Percentiles rank a stretch among this genome's conserved stretches.
These are phyloP conservation scores for Selenicereus undatus DNA, from an alignment of 148 eudicot genomes.

Conservation along the genomic window DNA sequence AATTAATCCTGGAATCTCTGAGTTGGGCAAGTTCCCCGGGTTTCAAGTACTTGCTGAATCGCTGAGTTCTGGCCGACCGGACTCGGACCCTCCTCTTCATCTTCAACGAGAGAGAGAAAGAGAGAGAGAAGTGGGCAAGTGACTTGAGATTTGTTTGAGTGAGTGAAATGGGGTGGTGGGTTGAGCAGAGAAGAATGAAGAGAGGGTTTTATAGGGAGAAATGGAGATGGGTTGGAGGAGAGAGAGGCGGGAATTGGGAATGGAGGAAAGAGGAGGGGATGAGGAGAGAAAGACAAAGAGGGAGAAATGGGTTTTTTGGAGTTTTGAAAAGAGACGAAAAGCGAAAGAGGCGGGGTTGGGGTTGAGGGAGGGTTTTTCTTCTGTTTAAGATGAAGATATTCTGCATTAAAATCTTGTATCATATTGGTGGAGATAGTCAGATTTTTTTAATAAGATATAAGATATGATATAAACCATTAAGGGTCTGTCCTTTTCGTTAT, in stretches of 20 bases:
- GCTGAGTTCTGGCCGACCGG: background rate
- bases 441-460: too few relatives aligned
- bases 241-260: slow-evolving; percentile 1
- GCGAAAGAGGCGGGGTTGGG: background rate
- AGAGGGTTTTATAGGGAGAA: background rate
- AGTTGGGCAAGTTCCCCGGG: slow-evolving; percentile 36
- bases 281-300: background rate
- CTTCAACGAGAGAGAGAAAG: background rate
- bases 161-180: background rate
- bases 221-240: background rate
- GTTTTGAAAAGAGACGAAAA: background rate
- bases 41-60: slow-evolving; percentile 32
- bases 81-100: slow-evolving; percentile 24
- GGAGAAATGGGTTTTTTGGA: background rate
- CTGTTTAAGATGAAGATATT: background rate
- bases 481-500: too few relatives aligned
- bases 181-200: too few relatives aligned
- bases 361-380: background rate
- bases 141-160: background rate
- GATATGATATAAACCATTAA: too few relatives aligned
- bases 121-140: background rate
- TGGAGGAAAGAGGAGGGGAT: background rate
- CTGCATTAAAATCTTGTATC: too few relatives aligned
- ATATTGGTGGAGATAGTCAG: too few relatives aligned
- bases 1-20: slow-evolving; percentile 30